Evolutionary conservation across 345 rosid species (phyloP), one percentile per base, ranked within the genome.

Genomic region (Bruguiera sexangula): DNA sequence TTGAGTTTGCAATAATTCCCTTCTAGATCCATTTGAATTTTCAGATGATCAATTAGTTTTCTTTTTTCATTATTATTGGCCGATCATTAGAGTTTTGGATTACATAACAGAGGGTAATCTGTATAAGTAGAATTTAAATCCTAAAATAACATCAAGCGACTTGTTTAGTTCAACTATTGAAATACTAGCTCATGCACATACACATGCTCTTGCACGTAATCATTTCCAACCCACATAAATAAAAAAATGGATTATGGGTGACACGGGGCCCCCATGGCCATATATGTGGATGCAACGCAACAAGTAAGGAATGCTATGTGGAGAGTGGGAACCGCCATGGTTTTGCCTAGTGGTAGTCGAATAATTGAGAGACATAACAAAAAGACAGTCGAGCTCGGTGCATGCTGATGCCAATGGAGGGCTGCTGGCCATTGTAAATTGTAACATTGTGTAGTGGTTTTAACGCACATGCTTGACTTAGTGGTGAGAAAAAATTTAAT

Each of bases 401-500:
- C 61, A 16, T 78, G 78, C 68, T 73, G 78, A 73, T 73, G 78
- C 54, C 30, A 59, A 57, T 16, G 27, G 15, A 53, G 54, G 57
- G 27, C 30, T 10, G 48, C 48, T 43, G 48, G 48, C 48, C 15
- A 11, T 13, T 43, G 48, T 43, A 37, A n/a, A 10, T 9, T 21
- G 36, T 57, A 48, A 36, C 13, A 32, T 21, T 21, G 2, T 24
- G 58, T 51, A 11, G 50, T 3, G 5, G 50, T 13, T 4, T 13
- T 43, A 13, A 43, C 48, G 13, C 48, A 11, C 4, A 43, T 43
- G 48, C 16, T 43, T 10, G 13, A 43, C 15, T 11, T 11, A 11
- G 48, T 43, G 16, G 16, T 13, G 15, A 43, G 16, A 11, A 43
- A 13, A 43, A 43, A 43, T 13, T 43, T 43, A 3, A 43, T 43